phyloP scores from a whole-genome alignment of 163 green algal genomes.

The Volvox carteri region DNA sequence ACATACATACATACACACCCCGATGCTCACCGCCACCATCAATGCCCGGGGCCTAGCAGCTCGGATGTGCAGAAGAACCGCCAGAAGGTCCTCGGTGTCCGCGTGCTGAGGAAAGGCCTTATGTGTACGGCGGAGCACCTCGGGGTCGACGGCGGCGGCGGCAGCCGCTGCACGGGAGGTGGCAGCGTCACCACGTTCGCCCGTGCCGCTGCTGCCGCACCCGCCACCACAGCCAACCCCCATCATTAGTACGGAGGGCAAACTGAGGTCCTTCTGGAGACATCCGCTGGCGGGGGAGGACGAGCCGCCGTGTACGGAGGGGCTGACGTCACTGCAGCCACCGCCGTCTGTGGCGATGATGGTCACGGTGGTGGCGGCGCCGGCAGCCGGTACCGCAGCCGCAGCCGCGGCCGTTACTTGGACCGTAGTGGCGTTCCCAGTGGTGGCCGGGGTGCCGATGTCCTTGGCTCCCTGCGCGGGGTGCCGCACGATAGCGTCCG shows the following conservation, averaged over 20 bases:
- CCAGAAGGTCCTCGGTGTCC: slow-evolving; percentile 46
- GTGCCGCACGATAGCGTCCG: no score
- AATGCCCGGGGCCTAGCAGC: neutral
- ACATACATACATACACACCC: no score
- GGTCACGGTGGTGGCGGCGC: slow-evolving; percentile 9
- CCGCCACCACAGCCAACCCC: neutral
- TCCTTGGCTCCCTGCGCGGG: no score
- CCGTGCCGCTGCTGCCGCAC: no score
- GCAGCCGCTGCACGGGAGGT: neutral
- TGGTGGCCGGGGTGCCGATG: neutral
- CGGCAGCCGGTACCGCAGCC: neutral
- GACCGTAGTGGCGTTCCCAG: no score
- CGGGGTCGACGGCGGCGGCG: neutral
- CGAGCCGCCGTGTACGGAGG: neutral
- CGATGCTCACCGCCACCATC: slow-evolving; percentile 23
- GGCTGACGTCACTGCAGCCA: neutral
- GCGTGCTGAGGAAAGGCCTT: slow-evolving; percentile 56
- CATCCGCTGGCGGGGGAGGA: neutral
- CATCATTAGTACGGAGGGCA: neutral
- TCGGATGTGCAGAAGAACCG: slow-evolving; percentile 43
- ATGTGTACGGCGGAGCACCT: slow-evolving; percentile 5
- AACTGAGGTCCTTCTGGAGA: neutral
- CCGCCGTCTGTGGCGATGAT: neutral
- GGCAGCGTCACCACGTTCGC: no score
- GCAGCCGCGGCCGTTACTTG: neutral